phyloP scores from a whole-genome alignment of 495 filamentous ascomycete species.

The Aspergillus ostianus region DNA sequence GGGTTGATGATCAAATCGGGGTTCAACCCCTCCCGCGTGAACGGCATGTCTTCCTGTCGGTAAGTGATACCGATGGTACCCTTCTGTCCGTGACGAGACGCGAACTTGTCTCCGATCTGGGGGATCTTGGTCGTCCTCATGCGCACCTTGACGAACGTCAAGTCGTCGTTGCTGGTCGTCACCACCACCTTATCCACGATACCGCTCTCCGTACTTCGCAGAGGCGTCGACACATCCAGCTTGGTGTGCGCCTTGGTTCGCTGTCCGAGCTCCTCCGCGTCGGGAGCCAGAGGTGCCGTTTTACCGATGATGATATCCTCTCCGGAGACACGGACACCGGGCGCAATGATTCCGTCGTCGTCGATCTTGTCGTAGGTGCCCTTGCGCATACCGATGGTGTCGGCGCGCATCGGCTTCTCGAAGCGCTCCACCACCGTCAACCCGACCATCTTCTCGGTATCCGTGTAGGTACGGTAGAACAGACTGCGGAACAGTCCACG shows the following conservation, averaged over 20 bases:
- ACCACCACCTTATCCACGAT: constrained; percentile 92
- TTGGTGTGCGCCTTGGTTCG: constrained; percentile 86
- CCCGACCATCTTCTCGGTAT: constrained; percentile 91
- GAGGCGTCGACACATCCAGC: constrained; percentile 89
- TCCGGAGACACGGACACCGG: constrained; percentile 89
- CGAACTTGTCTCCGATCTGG: constrained; percentile 99
- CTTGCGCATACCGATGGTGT: constrained; percentile 87
- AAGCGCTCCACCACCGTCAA: constrained; percentile 87
- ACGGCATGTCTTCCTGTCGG: constrained; percentile 97
- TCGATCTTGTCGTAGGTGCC: constrained; percentile 98
- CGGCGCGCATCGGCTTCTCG: constrained; percentile 85
- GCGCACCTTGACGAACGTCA: constrained; percentile 93
- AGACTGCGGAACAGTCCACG: constrained; percentile 95
- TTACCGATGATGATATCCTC: constrained; percentile 99
- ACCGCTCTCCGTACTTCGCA: constrained; percentile 92
- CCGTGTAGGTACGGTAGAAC: constrained; percentile 95
- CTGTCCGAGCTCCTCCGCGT: constrained; percentile 91
- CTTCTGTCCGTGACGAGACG: constrained; percentile 98
- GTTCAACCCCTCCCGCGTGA: constrained; percentile 84
- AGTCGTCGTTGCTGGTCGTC: constrained; percentile 79
- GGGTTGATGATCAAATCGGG: constrained; percentile 99
- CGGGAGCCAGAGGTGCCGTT: constrained; percentile 87
- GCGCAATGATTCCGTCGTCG: constrained; percentile 88
- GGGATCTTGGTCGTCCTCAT: constrained; percentile 97
- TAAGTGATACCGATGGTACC: constrained; percentile 98